Percentiles rank a stretch among this genome's conserved stretches.
These are phyloP conservation scores for Cyclocybe aegerita DNA, from an alignment of 768 basidiomycete species.

Conservation along the genomic window DNA sequence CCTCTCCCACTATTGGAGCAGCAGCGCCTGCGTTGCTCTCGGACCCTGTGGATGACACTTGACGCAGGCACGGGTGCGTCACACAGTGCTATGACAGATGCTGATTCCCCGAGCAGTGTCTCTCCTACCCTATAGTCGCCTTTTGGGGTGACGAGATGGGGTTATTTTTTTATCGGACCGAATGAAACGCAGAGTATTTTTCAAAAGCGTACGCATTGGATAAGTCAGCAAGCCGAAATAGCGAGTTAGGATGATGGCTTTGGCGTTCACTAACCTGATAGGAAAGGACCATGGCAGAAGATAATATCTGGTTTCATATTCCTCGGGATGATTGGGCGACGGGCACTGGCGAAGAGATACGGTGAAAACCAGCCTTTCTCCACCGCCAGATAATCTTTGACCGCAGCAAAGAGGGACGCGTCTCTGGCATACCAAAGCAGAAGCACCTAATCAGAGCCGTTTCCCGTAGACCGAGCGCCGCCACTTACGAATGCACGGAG, in stretches of 20 bases:
- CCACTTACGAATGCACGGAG: conserved; percentile 51
- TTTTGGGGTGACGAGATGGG: conserved; percentile 18
- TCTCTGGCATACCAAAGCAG: conserved; percentile 34
- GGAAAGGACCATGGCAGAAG: conserved; percentile 66
- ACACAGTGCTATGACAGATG: conserved; percentile 49
- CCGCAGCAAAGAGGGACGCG: conserved; percentile 54
- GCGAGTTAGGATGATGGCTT: background rate
- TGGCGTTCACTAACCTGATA: conserved; percentile 38
- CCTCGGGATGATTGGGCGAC: conserved; percentile 59
- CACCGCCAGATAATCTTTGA: conserved; percentile 61
- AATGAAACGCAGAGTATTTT: background rate
- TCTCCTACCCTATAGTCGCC: conserved; percentile 65
- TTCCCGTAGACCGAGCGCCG: background rate
- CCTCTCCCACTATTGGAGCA: conserved; percentile 6
- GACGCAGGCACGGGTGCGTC: conserved; percentile 21
- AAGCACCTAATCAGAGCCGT: background rate
- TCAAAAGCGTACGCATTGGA: too few species aligned
- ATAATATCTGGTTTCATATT: conserved; percentile 64
- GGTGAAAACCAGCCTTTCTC: conserved; percentile 73
- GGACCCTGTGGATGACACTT: conserved; percentile 18
- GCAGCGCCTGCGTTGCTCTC: conserved; percentile 1
- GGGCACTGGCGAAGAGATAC: conserved; percentile 60
- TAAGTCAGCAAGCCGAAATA: background rate
- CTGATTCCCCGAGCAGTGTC: conserved; percentile 56
- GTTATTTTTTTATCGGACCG: too few species aligned